Evolutionary conservation across 768 basidiomycete species (phyloP), one percentile per base, ranked within the genome.

Genomic region (Galerina sulciceps): DNA sequence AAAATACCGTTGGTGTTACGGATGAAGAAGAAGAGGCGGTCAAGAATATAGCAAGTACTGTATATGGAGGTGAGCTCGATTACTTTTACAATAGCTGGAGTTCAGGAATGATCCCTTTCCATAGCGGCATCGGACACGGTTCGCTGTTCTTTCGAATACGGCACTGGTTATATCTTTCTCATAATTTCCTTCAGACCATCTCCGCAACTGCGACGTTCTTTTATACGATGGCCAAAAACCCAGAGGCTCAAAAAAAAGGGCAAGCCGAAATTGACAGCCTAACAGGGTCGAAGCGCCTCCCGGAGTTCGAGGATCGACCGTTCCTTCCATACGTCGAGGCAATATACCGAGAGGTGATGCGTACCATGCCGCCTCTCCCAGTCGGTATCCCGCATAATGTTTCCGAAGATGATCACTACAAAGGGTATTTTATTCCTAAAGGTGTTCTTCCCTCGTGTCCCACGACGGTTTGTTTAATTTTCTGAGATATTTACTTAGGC

Each of bases 251-350:
- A 57, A 59, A 45, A 18, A 71, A 69, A 37, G 75, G 71, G 15
- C 76, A 75, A 58, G 62, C 50, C 4, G 75, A 76, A 60, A 66
- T 78, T 41, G 73, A 77, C 51, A 53, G 51, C 0, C 62, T 75
- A 8, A 58, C 75, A 9, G 76, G 75, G 1, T 55, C 51, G 9
- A 62, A 66, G 10, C 66, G 75, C 3, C 57, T 76, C 10, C 71
- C 73, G 2, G 62, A 54, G 2, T 62, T 70, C 43, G 62, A 65
- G 5, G 73, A 75, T 55, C 55, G 64, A 9, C 11, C 49, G 1
- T 53, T 61, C 18, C 58, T 75, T 4, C 74, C 75, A 6, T 76
- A 69, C 51, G 49, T 61, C 10, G 64, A 62, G 41, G 65, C 66
- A 1, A 53, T 68, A 35, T 62, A 61, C 47, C 56, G 61, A 11